phyloP scores from a whole-genome alignment of 73 alveolate genomes.

The Stentor roeselii region DNA sequence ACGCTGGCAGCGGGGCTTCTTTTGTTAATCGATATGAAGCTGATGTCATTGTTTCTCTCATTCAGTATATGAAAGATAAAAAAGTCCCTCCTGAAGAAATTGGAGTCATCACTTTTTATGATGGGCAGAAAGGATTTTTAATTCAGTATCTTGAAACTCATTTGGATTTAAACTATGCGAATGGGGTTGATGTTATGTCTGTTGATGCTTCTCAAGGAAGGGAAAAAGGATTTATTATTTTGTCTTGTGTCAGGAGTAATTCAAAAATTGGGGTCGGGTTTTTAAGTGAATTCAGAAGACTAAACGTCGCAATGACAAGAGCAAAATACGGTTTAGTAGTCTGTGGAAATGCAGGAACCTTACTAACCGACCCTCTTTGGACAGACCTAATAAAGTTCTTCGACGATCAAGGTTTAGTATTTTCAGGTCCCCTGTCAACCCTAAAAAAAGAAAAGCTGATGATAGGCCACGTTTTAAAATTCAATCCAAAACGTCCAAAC shows the following conservation, averaged over 20 bases:
- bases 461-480: too few species aligned
- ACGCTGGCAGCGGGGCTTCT: conserved; percentile 97
- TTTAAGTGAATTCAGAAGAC: conserved; percentile 93
- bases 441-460: too few species aligned
- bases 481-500: too few species aligned
- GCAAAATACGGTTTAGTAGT: too few species aligned
- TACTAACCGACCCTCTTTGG: too few species aligned
- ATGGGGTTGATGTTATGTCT: conserved; percentile 83
- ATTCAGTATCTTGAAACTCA: conserved; percentile 69
- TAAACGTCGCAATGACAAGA: conserved; percentile 94
- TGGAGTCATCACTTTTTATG: conserved; percentile 99
- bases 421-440: too few species aligned
- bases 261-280: conserved; percentile 96
- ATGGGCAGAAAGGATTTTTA: conserved; percentile 96
- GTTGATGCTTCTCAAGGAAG: conserved; percentile 99
- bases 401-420: too few species aligned
- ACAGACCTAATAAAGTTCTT: too few species aligned
- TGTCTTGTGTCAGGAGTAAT: conserved; percentile 90
- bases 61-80: conserved; percentile 73
- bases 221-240: conserved; percentile 97
- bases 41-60: conserved; percentile 84
- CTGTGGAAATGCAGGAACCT: too few species aligned
- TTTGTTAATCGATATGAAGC: conserved; percentile 97
- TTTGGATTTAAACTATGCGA: too few species aligned
- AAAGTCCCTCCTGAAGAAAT: conserved; percentile 92